A percentile compares a stretch with the other conserved stretches of the same genome.
These are phyloP conservation scores for Mariannaea elegans DNA, from an alignment of 2,329 filamentous ascomycete genomes.

Conservation along the genomic window DNA sequence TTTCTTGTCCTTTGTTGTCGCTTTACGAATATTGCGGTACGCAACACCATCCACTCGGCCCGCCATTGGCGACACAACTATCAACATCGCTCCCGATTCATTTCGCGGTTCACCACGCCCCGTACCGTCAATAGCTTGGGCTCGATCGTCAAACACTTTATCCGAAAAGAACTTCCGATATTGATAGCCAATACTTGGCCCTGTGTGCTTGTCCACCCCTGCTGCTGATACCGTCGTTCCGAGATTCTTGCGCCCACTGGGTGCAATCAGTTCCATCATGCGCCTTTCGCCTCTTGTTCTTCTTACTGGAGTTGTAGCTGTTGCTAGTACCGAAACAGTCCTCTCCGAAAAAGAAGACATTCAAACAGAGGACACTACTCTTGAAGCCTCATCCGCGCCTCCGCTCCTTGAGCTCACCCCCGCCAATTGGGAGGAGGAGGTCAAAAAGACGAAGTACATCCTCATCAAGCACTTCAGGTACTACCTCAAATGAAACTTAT, in stretches of 20 bases:
- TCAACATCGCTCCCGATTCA: slow-evolving; percentile 9
- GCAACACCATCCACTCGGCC: slow-evolving; percentile 16
- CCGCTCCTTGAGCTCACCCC: slow-evolving; percentile 69
- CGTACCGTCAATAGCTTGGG: background rate
- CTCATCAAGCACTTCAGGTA: slow-evolving; percentile 76
- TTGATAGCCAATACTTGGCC: background rate
- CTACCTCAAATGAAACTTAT: background rate
- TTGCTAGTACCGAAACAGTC: slow-evolving; percentile 40
- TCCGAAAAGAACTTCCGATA: background rate
- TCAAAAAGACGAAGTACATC: slow-evolving; percentile 62
- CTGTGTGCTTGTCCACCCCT: background rate
- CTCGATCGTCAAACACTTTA: background rate
- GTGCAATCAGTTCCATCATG: slow-evolving; percentile 39
- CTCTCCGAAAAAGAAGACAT: slow-evolving; percentile 40
- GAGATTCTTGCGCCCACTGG: slow-evolving; percentile 11
- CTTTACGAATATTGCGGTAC: background rate
- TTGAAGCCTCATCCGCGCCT: slow-evolving; percentile 74
- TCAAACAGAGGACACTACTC: slow-evolving; percentile 58
- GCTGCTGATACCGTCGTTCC: background rate
- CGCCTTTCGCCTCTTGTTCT: slow-evolving; percentile 53
- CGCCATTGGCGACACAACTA: slow-evolving; percentile 15
- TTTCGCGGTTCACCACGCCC: slow-evolving; percentile 9
- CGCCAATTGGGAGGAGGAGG: slow-evolving; percentile 64
- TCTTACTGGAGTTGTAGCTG: slow-evolving; percentile 53
- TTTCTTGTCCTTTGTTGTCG: slow-evolving; percentile 23